These are phyloP conservation scores for Puccinia horiana DNA, from an alignment of 1,284 basidiomycete genomes.

Conservation along the genomic window DNA sequence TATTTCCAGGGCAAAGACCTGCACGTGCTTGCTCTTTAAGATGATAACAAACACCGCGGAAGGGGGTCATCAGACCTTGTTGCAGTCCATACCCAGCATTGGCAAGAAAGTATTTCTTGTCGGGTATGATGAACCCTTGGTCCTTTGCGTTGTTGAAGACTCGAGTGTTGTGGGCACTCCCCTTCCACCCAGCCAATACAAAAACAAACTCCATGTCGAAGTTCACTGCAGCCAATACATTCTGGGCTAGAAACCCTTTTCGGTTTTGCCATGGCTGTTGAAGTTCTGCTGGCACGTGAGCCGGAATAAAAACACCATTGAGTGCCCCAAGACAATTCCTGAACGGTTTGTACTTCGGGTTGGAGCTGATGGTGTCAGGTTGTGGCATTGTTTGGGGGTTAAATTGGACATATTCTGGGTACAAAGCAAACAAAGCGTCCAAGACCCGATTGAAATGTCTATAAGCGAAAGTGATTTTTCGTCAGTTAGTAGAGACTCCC, in stretches of 20 bases:
- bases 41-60: no score
- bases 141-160: neutral
- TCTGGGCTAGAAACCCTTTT: no score
- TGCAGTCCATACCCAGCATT: neutral
- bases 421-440: neutral
- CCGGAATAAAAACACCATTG: neutral
- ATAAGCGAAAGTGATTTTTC: neutral
- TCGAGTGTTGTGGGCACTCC: neutral
- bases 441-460: neutral
- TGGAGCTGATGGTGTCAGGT: no score
- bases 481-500: no score
- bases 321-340: neutral
- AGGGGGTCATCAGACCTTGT: constrained; percentile 55
- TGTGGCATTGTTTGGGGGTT: no score
- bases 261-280: no score
- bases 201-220: neutral
- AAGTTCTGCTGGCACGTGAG: no score
- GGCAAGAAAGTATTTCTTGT: neutral
- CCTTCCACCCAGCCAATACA: neutral
- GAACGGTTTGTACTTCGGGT: neutral
- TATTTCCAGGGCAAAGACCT: neutral
- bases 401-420: neutral
- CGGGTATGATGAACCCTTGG: neutral
- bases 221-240: no score
- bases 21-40: constrained; percentile 58